phyloP scores from a whole-genome alignment of 2,329 filamentous ascomycete species.

The Arthrobotrys sinensis region DNA sequence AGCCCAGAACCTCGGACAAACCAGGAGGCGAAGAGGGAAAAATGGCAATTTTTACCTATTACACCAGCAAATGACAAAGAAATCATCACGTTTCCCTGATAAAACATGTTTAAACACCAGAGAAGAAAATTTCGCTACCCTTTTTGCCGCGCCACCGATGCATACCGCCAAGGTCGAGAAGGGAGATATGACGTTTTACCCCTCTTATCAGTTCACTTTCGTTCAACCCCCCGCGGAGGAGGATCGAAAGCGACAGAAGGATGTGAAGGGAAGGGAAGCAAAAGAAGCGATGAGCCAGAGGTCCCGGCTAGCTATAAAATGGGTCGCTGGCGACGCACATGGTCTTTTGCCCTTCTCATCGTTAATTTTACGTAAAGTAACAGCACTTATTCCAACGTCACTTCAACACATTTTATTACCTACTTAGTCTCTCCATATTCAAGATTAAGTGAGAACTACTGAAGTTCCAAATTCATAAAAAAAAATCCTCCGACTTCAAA shows the following conservation, averaged over 20 bases:
- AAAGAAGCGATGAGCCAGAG: neutral
- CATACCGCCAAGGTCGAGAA: constrained; percentile 45
- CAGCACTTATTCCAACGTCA: constrained; percentile 35
- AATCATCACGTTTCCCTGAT: constrained; percentile 6
- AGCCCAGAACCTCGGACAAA: constrained; percentile 23
- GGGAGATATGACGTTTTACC: constrained; percentile 48
- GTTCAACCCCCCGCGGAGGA: constrained; percentile 8
- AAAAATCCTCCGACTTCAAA: neutral
- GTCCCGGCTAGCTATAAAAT: constrained; percentile 42
- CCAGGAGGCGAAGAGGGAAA: neutral
- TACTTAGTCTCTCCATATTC: no score
- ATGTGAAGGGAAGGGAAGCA: neutral
- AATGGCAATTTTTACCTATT: constrained; percentile 8
- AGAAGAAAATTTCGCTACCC: neutral
- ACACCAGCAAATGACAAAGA: constrained; percentile 59
- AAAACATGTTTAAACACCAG: constrained; percentile 9
- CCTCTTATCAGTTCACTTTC: constrained; percentile 38
- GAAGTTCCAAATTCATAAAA: neutral
- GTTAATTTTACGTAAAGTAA: constrained; percentile 46
- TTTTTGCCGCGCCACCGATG: constrained; percentile 45
- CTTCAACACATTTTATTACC: constrained; percentile 37
- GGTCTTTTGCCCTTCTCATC: constrained; percentile 6
- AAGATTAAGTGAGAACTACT: constrained; percentile 2
- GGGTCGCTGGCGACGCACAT: constrained; percentile 25
- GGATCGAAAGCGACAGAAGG: neutral